Percentiles rank a stretch among this genome's conserved stretches.
phyloP scores from a whole-genome alignment of 345 rosid species.

The Adansonia digitata region DNA sequence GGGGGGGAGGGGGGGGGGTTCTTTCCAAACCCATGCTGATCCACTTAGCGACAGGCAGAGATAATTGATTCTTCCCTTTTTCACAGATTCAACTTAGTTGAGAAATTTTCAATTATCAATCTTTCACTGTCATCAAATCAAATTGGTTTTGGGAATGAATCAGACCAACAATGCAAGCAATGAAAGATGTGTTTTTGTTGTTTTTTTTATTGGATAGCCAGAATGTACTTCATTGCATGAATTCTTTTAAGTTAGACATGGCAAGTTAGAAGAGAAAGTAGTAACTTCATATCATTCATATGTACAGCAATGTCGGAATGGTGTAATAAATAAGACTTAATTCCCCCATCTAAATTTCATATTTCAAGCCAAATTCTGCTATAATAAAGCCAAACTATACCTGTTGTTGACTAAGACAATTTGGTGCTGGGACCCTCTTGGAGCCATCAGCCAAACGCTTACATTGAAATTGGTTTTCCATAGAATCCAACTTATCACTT shows the following conservation, averaged over 20 bases:
- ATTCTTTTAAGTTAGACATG: neutral
- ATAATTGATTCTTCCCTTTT: neutral
- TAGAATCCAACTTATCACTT: constrained; percentile 25
- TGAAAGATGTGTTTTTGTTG: neutral
- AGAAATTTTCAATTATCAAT: neutral
- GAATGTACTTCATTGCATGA: neutral
- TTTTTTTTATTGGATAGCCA: no score
- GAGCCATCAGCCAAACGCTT: constrained; percentile 89
- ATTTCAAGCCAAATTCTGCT: neutral
- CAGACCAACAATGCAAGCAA: neutral
- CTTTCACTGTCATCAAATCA: neutral
- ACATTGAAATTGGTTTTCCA: constrained; percentile 50
- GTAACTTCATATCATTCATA: no score
- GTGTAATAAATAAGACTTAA: neutral
- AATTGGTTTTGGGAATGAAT: neutral
- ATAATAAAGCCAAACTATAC: constrained; percentile 29
- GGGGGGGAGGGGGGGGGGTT: no score
- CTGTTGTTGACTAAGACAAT: constrained; percentile 50
- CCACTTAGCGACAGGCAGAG: no score
- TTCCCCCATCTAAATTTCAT: constrained; percentile 4
- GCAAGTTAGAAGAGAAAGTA: neutral
- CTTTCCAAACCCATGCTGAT: no score
- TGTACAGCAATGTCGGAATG: neutral
- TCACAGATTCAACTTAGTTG: neutral
- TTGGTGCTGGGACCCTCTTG: constrained; percentile 71